A percentile compares a stretch with the other conserved stretches of the same genome.
phyloP scores from a whole-genome alignment of 2,329 filamentous ascomycete species.

The Myriosclerotinia curreyana region DNA sequence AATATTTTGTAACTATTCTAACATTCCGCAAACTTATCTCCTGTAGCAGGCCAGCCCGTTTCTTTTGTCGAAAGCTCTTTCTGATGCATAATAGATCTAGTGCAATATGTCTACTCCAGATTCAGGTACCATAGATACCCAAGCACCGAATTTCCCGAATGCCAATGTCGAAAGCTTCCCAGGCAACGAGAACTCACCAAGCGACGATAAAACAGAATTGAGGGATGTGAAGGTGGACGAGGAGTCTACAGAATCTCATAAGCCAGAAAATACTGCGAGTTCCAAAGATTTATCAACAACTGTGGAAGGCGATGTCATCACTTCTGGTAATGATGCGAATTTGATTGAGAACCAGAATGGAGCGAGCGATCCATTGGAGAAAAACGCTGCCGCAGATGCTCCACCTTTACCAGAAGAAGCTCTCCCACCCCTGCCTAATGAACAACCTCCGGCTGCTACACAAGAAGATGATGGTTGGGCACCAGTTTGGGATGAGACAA shows the following conservation, averaged over 20 bases:
- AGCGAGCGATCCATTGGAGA: conserved; percentile 17
- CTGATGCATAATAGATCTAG: conserved; percentile 23
- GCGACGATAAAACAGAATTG: conserved; percentile 15
- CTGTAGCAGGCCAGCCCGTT: conserved; percentile 20
- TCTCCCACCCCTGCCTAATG: conserved; percentile 34
- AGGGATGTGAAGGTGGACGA: not conserved
- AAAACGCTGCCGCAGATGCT: conserved; percentile 20
- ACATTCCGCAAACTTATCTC: not conserved
- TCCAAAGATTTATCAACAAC: not conserved
- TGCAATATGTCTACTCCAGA: conserved; percentile 23
- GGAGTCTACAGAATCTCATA: not conserved
- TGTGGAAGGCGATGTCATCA: conserved; percentile 20
- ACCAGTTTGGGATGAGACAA: conserved; percentile 68
- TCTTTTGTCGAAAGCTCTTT: conserved; percentile 21
- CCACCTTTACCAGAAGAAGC: conserved; percentile 40
- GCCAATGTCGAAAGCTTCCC: not conserved
- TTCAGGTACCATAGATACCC: conserved; percentile 17
- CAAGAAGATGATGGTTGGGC: conserved; percentile 77
- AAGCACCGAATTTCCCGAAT: not conserved
- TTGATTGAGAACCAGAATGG: conserved; percentile 26
- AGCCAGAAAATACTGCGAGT: not conserved
- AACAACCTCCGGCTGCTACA: conserved; percentile 46
- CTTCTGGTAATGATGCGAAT: conserved; percentile 22
- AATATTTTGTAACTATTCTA: conserved; percentile 10
- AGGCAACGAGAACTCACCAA: not conserved